Percentiles rank a stretch among this genome's conserved stretches.
These are phyloP conservation scores for Tribonema minus DNA, from an alignment of 108 stramenopile species.

Conservation along the genomic window DNA sequence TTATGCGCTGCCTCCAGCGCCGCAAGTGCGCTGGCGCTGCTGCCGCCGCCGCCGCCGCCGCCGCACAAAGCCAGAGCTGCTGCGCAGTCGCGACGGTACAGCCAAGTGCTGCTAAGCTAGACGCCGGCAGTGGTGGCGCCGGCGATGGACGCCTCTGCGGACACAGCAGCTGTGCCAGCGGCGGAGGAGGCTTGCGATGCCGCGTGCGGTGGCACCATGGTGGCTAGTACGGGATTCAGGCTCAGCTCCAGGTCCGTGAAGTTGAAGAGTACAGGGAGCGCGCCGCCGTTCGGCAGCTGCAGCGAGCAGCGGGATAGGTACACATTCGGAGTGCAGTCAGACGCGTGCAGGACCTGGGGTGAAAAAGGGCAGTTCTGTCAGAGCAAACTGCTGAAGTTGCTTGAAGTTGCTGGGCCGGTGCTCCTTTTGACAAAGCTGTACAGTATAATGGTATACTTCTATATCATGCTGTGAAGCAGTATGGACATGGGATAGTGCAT, in stretches of 20 bases:
- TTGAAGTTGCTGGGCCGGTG: too few species aligned
- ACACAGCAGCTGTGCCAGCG: neutral
- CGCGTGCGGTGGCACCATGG: neutral
- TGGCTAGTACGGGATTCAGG: neutral
- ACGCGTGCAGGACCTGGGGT: too few species aligned
- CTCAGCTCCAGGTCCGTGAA: slow-evolving; percentile 75
- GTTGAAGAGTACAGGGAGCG: slow-evolving; percentile 79
- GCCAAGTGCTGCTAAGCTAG: neutral
- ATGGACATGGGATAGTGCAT: too few species aligned
- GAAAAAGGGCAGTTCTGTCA: too few species aligned
- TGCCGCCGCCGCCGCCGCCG: neutral
- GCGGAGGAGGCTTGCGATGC: neutral
- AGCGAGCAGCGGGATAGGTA: too few species aligned
- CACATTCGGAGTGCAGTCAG: too few species aligned
- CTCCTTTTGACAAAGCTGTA: too few species aligned
- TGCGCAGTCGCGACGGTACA: neutral
- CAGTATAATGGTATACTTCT: too few species aligned
- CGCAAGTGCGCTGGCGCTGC: neutral
- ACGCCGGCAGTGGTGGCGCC: neutral
- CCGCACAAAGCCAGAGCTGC: neutral
- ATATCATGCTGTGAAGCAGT: too few species aligned
- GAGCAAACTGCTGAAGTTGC: too few species aligned
- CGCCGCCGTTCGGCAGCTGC: slow-evolving; percentile 69
- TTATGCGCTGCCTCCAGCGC: too few species aligned
- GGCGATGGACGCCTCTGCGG: neutral